Conservation (phyloP, 1,284 basidiomycete genomes). For the Leccinum fallax region DNA sequence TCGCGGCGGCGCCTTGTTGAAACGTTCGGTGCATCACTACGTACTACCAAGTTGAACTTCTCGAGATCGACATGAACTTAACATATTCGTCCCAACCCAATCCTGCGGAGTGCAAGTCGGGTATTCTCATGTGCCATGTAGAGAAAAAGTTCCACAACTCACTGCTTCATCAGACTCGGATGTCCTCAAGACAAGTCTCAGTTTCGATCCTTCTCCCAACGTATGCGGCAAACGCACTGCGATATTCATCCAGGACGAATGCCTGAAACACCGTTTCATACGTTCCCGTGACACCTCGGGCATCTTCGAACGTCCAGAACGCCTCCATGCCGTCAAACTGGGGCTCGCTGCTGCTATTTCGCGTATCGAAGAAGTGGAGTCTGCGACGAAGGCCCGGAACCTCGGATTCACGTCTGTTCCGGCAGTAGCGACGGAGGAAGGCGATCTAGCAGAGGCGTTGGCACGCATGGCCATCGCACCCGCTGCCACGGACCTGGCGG, state of each 20-base stretch:
- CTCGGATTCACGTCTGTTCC: conserved; percentile 1
- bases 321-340: conserved; percentile 79
- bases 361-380: conserved; percentile 53
- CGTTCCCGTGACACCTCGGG: conserved; percentile 70
- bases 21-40: background rate
- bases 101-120: background rate
- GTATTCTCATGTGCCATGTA: background rate
- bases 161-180: background rate
- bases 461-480: conserved; percentile 52
- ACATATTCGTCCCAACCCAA: conserved; percentile 2
- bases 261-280: conserved; percentile 70
- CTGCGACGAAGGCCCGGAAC: background rate
- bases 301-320: conserved; percentile 88
- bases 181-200: background rate
- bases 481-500: background rate
- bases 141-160: background rate
- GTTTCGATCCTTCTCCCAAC: background rate
- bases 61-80: background rate
- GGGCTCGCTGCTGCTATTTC: conserved; percentile 81
- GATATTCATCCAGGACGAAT: conserved; percentile 6
- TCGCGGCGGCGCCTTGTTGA: background rate
- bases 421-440: conserved; percentile 43
- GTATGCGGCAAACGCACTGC: conserved; percentile 20
- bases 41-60: background rate
- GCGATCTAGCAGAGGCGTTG: conserved; percentile 51